Evolutionary conservation across 257 asterid genomes (phyloP), one percentile per base, ranked within the genome.

Genomic region (Gentiana dahurica): DNA sequence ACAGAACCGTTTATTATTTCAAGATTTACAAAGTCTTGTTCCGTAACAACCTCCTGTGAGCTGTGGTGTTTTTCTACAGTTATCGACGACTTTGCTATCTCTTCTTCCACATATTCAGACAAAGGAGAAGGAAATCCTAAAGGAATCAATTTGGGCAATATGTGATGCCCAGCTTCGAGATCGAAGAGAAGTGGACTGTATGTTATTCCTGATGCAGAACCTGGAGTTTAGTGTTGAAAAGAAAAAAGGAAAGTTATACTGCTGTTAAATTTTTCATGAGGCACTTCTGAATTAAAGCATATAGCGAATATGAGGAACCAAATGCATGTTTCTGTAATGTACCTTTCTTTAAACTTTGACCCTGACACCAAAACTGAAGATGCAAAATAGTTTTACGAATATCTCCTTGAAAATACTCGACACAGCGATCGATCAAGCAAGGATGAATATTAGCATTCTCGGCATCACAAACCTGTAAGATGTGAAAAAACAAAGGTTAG

Each of bases 341-440:
- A 84, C 98, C 89, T 75, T 68, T 68, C 68, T 53, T 54, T 55
- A 57, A 68, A 62, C 68, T 58, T 77, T 64, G 83, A 60, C 97
- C 93, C 65, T 85, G 94, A 71, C 82, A 81, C 98, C 98, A 92
- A 64, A 92, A 92, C 83, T 92, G 98, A 70, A 92, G 90, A 69
- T 73, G 75, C 75, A 77, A 54, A 61, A 92, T 78, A 57, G 89
- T 92, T 79, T 81, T 92, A 60, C 98, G 94, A 64, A 92, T 83
- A 80, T 92, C 98, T 66, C 93, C 72, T 58, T 67, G 79, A 73
- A 94, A 85, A 67, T 73, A 72, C 55, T 75, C 71, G 48, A 83
- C 77, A 60, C 85, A 82, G 54, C 82, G 70, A 73, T 92, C 90
- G 43, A 83, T 68, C 85, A 92, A 72, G 74, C 63, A 60, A 60